A percentile compares a stretch with the other conserved stretches of the same genome.
These are phyloP conservation scores for Plenodomus tracheiphilus DNA, from an alignment of 2,329 filamentous ascomycete genomes.

Conservation along the genomic window DNA sequence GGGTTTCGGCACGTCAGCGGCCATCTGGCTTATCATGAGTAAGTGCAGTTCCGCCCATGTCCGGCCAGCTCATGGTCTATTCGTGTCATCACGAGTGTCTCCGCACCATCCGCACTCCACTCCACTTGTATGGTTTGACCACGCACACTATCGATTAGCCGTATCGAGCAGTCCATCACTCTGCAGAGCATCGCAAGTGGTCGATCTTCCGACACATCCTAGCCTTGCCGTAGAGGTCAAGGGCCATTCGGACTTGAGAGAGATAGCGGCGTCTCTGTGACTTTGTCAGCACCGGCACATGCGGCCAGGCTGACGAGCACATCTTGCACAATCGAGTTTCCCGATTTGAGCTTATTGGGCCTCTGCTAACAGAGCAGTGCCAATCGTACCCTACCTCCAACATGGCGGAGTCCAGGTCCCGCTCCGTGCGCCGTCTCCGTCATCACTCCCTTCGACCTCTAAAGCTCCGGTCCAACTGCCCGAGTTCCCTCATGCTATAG, in stretches of 20 bases:
- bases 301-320: constrained; percentile 20
- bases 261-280: too few relatives aligned
- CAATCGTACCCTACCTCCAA: constrained; percentile 40
- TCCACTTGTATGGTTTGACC: constrained; percentile 8
- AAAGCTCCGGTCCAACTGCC: constrained; percentile 27
- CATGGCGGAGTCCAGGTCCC: constrained; percentile 42
- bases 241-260: constrained; percentile 21
- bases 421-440: constrained; percentile 31
- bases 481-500: constrained; percentile 27
- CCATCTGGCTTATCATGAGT: constrained; percentile 16
- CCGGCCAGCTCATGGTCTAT: constrained; percentile 19
- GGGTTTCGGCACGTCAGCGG: constrained; percentile 1
- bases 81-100: constrained; percentile 26
- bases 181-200: neutral
- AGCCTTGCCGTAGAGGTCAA: neutral
- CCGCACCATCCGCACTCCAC: constrained; percentile 25
- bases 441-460: constrained; percentile 25
- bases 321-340: constrained; percentile 7
- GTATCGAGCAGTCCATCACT: neutral
- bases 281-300: constrained; percentile 19
- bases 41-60: constrained; percentile 20
- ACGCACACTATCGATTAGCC: constrained; percentile 15
- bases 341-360: constrained; percentile 11
- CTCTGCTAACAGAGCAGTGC: constrained; percentile 40
- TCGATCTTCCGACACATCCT: constrained; percentile 1